Evolutionary conservation across 2,329 filamentous ascomycete species (phyloP), one percentile per base, ranked within the genome.

Genomic region (Fusarium algeriense): DNA sequence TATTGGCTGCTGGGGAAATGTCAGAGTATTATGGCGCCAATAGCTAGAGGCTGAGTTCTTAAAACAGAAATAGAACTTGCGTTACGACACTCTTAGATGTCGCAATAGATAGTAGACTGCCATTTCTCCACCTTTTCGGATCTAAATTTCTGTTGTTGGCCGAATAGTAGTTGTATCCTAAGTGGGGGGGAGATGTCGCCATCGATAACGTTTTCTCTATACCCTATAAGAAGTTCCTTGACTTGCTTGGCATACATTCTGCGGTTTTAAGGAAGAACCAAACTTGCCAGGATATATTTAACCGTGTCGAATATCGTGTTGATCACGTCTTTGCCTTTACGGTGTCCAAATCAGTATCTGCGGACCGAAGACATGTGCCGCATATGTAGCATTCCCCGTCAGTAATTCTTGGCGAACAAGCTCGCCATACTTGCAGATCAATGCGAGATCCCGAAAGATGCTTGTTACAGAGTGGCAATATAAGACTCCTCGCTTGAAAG

Each of bases 301-400:
- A 26, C 14, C 3, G 23, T 23, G 23, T 23, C 23, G 23, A 23
- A 5, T 23, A 5, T 23, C 7, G 7, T 28, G 23, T 7, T 10
- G 23, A 8, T 45, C 26, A 19, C 15, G 5, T 0, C 7, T 28
- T 19, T 11, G 12, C 4, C 34, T 28, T 52, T 38, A 12, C 34
- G 38, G 38, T 11, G 1, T 15, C 45, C 4, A 63, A 28, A 63
- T 54, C 10, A 64, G 34, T 4, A 26, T 3, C 60, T 45, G 34
- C 7, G 7, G 12, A 19, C 23, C 6, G 6, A 14, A 5, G 12
- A 37, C 6, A n/a, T 10, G 2, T 4, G 14, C 1, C 28, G 3
- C 8, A 0, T 11, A 14, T 5, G 2, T 1, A 3, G 0, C 6
- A 20, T 9, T 8, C n/a, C 4, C 6, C 3, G 32, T 12, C 14